Percentiles rank a stretch among this genome's conserved stretches.
Evolutionary conservation across 78 protist species (phyloP).

Genomic region (Neovahlkampfia damariscottae): DNA sequence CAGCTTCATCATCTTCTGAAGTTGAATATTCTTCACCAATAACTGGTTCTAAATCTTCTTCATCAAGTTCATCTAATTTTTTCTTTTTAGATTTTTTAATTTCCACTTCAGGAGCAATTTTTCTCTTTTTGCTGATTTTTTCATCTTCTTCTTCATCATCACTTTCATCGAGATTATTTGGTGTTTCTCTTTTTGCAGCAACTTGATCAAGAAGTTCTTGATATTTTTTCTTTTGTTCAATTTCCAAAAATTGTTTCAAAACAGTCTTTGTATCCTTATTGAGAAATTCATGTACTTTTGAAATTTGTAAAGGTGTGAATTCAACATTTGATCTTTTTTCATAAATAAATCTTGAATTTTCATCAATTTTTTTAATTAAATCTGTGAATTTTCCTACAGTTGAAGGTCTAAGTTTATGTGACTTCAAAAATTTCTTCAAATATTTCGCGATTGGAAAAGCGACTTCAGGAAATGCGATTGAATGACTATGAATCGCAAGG

Average conservation of each 20-base stretch:
- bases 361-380: neutral
- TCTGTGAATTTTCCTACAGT: neutral
- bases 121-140: neutral
- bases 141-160: neutral
- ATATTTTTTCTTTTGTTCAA: too few relatives aligned
- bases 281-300: neutral
- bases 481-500: slow-evolving; percentile 6
- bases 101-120: neutral
- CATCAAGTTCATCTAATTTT: neutral
- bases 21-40: too few relatives aligned
- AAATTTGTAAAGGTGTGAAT: neutral
- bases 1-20: neutral
- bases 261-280: neutral
- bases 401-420: neutral
- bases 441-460: slow-evolving; percentile 15
- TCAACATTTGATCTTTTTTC: neutral
- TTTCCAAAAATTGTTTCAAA: too few relatives aligned
- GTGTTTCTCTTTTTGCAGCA: too few relatives aligned
- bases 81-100: neutral
- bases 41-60: too few relatives aligned
- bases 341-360: neutral
- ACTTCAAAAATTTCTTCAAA: neutral
- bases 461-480: slow-evolving; percentile 73
- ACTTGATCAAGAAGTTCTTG: too few relatives aligned
- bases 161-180: neutral